Evolutionary conservation across 495 filamentous ascomycete species (phyloP), one percentile per base, ranked within the genome.

Genomic region (Hypoxylon cercidicola): DNA sequence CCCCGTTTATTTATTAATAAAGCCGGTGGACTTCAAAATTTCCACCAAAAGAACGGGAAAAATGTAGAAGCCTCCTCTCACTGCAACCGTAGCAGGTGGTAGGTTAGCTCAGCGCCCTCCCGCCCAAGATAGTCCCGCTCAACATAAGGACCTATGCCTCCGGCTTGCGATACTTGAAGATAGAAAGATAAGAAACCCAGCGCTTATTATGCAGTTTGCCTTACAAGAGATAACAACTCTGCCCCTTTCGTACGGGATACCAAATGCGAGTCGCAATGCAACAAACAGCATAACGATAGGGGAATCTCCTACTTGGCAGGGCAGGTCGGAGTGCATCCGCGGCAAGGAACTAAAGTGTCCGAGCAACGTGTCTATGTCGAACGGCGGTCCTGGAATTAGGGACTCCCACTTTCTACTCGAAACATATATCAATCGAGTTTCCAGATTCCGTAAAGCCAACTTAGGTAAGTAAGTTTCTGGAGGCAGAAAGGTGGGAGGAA

Each of bases 11-110:
- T 49, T 32, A 32, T 32, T 32, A 32, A 32, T 57, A 62, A 44
- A 62, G 61, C 61, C 66, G 66, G 52, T 12, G 2, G 48, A 65
- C 52, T 55, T 39, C 48, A 43, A 50, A 13, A 60, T 55, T 32
- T 43, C 20, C 52, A 62, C 43, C 48, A 49, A 32, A 55, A 41
- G 53, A 43, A 61, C 47, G 44, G 65, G 37, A 44, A 54, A 64
- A 55, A 32, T 65, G 56, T 47, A 45, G 57, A 59, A 68, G 53
- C 57, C 58, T 62, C 30, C 30, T 28, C 30, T 32, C 30, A 7
- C 9, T 32, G 30, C 30, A 32, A 32, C 30, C 30, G 9, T 32
- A 32, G 30, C 30, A 32, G 30, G 30, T 32, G 30, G 30, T 32
- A 62, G 30, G 49, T 66, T 25, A 64, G 41, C 34, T 56, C 30